Conservation (phyloP, 2,329 filamentous ascomycete genomes). For the Fusarium solani-melongenae region DNA sequence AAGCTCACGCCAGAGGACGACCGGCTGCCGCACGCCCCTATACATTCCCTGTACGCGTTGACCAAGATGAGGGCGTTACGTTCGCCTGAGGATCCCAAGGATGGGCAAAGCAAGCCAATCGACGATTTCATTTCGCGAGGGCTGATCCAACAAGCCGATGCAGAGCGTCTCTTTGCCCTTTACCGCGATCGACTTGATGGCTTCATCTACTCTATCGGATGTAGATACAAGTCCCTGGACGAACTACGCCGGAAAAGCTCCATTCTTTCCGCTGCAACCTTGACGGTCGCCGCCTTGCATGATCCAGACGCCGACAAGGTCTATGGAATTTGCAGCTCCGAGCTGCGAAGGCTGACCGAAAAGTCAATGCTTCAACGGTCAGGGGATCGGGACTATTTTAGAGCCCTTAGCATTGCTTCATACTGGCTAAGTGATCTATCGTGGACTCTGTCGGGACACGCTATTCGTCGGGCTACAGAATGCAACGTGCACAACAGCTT, state of each 20-base stretch:
- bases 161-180: conserved; percentile 60
- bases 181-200: conserved; percentile 62
- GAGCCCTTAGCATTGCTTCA: conserved; percentile 68
- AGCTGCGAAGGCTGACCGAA: conserved; percentile 66
- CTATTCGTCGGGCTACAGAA: conserved; percentile 60
- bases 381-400: conserved; percentile 61
- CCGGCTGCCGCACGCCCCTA: conserved; percentile 47
- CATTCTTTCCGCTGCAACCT: conserved; percentile 64
- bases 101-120: neutral
- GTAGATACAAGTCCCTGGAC: conserved; percentile 58
- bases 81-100: conserved; percentile 38
- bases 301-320: conserved; percentile 63
- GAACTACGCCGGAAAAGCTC: conserved; percentile 65
- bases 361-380: conserved; percentile 52
- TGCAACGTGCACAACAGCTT: conserved; percentile 55
- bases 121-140: conserved; percentile 52
- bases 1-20: conserved; percentile 41
- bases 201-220: conserved; percentile 61
- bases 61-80: conserved; percentile 48
- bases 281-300: conserved; percentile 68
- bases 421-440: conserved; percentile 72
- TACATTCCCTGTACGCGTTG: conserved; percentile 50
- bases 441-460: conserved; percentile 69
- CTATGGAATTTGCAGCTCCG: conserved; percentile 63
- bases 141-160: conserved; percentile 56